Evolutionary conservation across 2,329 filamentous ascomycete species (phyloP).

Genomic region (Diaporthe velutina): DNA sequence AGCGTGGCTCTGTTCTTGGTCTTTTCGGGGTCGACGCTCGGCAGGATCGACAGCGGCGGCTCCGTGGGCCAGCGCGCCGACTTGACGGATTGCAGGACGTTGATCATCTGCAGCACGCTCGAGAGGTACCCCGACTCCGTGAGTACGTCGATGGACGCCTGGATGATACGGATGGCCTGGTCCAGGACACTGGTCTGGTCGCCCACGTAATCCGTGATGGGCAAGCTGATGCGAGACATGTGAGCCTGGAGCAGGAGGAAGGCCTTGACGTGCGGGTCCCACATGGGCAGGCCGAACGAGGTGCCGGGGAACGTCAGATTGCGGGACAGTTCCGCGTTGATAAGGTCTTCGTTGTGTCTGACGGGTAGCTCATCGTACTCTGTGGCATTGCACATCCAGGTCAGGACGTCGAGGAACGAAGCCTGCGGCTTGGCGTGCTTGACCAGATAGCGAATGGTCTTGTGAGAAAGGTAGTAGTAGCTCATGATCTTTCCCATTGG

Average conservation of each 20-base stretch:
- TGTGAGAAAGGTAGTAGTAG: slow-evolving; percentile 98
- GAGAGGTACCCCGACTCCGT: slow-evolving; percentile 88
- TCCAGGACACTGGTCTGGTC: slow-evolving; percentile 92
- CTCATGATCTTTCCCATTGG: slow-evolving; percentile 98
- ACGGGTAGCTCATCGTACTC: slow-evolving; percentile 99
- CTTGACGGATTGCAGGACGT: slow-evolving; percentile 91
- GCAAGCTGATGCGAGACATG: slow-evolving; percentile 92
- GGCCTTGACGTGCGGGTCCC: slow-evolving; percentile 98
- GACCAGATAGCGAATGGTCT: slow-evolving; percentile 89
- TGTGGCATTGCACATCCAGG: slow-evolving; percentile 92
- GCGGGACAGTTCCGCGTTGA: slow-evolving; percentile 90
- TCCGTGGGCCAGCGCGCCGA: slow-evolving; percentile 92
- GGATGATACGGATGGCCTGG: slow-evolving; percentile 95
- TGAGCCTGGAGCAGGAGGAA: slow-evolving; percentile 95
- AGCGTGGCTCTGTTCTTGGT: slow-evolving; percentile 54
- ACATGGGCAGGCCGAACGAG: slow-evolving; percentile 85
- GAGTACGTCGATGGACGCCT: slow-evolving; percentile 93
- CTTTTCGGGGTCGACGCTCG: slow-evolving; percentile 71
- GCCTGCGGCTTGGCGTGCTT: slow-evolving; percentile 81
- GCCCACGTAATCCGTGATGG: slow-evolving; percentile 96
- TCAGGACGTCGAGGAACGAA: slow-evolving; percentile 83
- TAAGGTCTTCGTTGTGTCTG: slow-evolving; percentile 97
- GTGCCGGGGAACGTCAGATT: slow-evolving; percentile 77
- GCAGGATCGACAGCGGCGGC: slow-evolving; percentile 82
- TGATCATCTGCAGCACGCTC: slow-evolving; percentile 85